A percentile compares a stretch with the other conserved stretches of the same genome.
Conservation (phyloP, 306 rosid species). For the Castanea sativa region DNA sequence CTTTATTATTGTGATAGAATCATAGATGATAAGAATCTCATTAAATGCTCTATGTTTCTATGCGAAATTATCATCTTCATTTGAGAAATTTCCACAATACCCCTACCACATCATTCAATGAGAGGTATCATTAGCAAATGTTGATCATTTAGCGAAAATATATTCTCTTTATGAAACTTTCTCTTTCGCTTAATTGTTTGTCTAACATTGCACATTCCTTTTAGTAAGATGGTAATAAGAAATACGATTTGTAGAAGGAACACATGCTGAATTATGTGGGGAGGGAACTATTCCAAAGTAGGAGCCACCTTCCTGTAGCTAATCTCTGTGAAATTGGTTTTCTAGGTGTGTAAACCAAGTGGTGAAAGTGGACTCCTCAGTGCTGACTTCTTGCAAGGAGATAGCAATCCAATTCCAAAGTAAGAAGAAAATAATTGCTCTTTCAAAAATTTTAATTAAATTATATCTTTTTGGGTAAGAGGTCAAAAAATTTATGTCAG, state of each 20-base stretch:
- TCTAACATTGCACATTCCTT: background rate
- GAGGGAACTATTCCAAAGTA: background rate
- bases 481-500: background rate
- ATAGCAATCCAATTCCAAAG: conserved; percentile 32
- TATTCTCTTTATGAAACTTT: background rate
- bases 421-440: background rate
- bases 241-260: background rate
- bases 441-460: background rate
- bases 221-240: background rate
- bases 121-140: background rate
- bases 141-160: background rate
- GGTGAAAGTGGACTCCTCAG: conserved; percentile 55
- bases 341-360: conserved; percentile 53
- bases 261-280: background rate
- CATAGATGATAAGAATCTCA: background rate
- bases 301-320: background rate
- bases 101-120: background rate
- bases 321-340: background rate
- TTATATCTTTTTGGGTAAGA: background rate
- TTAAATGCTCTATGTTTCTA: background rate
- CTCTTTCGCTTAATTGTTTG: background rate
- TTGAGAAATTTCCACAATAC: background rate
- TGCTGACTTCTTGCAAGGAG: conserved; percentile 51
- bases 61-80: background rate
- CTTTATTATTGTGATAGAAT: too few species aligned